These are phyloP conservation scores for Orbilia javanica DNA, from an alignment of 2,329 filamentous ascomycete genomes.

Conservation along the genomic window DNA sequence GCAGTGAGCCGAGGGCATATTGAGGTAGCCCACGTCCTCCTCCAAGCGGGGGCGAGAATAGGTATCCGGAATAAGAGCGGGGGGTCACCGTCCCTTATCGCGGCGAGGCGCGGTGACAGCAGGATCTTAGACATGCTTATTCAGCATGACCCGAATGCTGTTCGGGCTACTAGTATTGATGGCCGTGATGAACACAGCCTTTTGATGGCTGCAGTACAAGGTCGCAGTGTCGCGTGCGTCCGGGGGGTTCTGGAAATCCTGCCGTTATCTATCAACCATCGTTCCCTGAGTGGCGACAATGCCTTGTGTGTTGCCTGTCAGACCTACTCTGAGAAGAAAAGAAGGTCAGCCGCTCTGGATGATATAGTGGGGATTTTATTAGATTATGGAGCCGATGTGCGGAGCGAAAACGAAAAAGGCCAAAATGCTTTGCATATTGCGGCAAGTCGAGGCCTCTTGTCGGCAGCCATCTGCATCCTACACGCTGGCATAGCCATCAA, in stretches of 20 bases:
- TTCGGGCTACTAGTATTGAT: background rate
- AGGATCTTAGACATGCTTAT: conserved; percentile 3
- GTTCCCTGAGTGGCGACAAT: background rate
- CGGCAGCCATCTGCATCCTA: background rate
- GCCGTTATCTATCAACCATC: background rate
- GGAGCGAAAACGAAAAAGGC: background rate
- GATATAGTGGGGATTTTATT: background rate
- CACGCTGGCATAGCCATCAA: background rate
- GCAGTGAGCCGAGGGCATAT: background rate
- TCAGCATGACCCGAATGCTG: background rate
- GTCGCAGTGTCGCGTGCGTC: background rate
- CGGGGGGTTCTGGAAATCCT: background rate
- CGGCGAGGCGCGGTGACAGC: background rate
- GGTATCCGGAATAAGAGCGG: background rate
- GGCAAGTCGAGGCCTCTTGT: too few relatives aligned
- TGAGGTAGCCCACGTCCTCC: background rate
- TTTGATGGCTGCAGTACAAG: background rate
- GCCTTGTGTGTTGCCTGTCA: background rate
- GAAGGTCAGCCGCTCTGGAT: too few relatives aligned
- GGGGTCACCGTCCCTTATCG: background rate
- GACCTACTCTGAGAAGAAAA: too few relatives aligned
- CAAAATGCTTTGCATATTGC: background rate
- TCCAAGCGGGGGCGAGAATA: background rate
- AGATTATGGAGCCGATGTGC: background rate
- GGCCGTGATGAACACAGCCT: background rate